Percentiles rank a stretch among this genome's conserved stretches.
Conservation (phyloP, 345 rosid species). For the Boechera stricta region DNA sequence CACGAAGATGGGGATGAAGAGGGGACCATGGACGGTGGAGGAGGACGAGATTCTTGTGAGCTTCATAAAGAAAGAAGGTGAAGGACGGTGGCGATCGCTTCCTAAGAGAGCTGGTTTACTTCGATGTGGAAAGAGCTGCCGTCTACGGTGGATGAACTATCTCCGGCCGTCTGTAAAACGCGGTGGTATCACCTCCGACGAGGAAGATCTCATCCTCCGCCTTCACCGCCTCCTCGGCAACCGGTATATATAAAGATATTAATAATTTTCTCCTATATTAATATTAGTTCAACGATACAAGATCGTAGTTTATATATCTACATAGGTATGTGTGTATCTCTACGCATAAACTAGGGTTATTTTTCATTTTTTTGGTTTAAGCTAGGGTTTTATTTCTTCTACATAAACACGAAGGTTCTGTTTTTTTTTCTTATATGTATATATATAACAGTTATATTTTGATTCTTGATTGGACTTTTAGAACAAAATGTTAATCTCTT, state of each 20-base stretch:
- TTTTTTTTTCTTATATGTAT: neutral
- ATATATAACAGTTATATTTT: neutral
- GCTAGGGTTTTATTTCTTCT: slow-evolving; percentile 25
- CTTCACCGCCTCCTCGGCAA: slow-evolving; percentile 81
- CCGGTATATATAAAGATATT: slow-evolving; percentile 42
- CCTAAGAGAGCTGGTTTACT: slow-evolving; percentile 83
- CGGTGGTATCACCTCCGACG: slow-evolving; percentile 77
- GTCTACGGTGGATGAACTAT: slow-evolving; percentile 95
- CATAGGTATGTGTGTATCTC: neutral
- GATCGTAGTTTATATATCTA: slow-evolving; percentile 9
- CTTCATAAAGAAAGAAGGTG: slow-evolving; percentile 75
- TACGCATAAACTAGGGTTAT: neutral
- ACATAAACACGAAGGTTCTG: slow-evolving; percentile 20
- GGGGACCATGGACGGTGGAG: slow-evolving; percentile 91
- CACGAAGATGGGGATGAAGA: slow-evolving; percentile 72
- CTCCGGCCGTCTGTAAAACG: slow-evolving; percentile 83
- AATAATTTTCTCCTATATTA: too few species aligned
- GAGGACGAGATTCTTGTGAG: slow-evolving; percentile 71
- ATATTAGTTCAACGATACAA: neutral
- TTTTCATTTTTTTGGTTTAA: neutral
- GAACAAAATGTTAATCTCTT: neutral
- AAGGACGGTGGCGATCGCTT: slow-evolving; percentile 82
- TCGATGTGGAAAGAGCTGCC: slow-evolving; percentile 90
- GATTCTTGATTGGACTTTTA: neutral
- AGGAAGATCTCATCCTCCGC: slow-evolving; percentile 95